Base-by-base conservation (phyloP, 1,284 basidiomycete genomes). In the Cutaneotrichosporon sp. region DNA sequence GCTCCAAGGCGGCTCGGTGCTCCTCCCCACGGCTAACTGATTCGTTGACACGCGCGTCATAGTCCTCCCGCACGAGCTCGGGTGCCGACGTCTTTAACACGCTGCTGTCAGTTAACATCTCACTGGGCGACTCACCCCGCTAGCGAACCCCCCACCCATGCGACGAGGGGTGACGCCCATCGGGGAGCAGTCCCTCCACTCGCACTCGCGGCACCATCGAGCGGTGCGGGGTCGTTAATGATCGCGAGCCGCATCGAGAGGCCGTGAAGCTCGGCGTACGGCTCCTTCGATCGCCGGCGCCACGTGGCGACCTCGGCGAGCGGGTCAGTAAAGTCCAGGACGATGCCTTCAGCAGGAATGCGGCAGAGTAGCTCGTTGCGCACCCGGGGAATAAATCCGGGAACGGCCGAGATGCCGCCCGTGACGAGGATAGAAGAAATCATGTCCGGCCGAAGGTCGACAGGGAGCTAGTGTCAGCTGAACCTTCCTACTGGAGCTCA, bases 61-160 rank as follows among this genome's bases (percentile, higher is more conserved):
- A 95, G 69, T 86, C 87, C 76, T 95, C 93, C 56, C 91, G 84
- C 46, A 87, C 74, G 13, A 96, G 84, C 74, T 95, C 92, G 5
- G 84, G 85, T 2, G 90, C 91, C 1, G 90, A 89, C 0, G 88
- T 91, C 80, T 96, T 95, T 60, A 97, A 82, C 13, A 90, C 83
- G 0, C 87, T 88, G 70, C 26, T 56, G 65, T 60, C 36, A 66
- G 59, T 47, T 22, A 16, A 22, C 4, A 5, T 4, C 11, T 26
- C 38, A 14, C 7, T 18, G 10, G 30, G 4, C 2, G 34, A 82
- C 88, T 70, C 77, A 92, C 89, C 94, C 95, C 3, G 92, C 91
- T 16, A 97, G 79, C 40, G 91, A 93, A 0, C 91, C 94, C 4
- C 94, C 94, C n/a, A 97, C 87, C 93, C 94, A 97, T 0, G 89